Percentiles rank a stretch among this genome's conserved stretches.
Evolutionary conservation across 2,329 filamentous ascomycete species (phyloP).

Genomic region (Phialocephala sp.): DNA sequence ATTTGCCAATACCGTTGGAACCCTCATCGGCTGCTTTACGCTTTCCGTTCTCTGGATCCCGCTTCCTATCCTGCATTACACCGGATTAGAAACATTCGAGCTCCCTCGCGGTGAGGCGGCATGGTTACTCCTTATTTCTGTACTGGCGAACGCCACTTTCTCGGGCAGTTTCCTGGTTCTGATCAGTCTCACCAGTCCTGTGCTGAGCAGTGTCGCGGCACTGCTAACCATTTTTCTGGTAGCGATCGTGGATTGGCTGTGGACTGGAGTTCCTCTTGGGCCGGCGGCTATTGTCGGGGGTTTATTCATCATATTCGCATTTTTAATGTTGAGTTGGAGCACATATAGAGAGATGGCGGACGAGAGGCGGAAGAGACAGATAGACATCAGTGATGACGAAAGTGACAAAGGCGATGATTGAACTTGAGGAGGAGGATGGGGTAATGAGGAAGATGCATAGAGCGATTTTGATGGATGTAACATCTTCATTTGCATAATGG

Average conservation of each 20-base stretch:
- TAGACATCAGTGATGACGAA: conserved; percentile 51
- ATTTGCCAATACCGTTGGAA: conserved; percentile 8
- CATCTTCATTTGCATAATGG: not conserved
- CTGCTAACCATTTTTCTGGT: conserved; percentile 97
- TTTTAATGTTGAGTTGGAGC: conserved; percentile 85
- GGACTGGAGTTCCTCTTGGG: conserved; percentile 78
- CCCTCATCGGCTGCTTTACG: not conserved
- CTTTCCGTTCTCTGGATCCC: conserved; percentile 4
- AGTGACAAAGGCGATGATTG: conserved; percentile 40
- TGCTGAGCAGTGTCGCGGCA: conserved; percentile 89
- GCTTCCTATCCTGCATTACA: conserved; percentile 42
- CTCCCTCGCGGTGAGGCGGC: conserved; percentile 79
- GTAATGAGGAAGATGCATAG: too few species aligned
- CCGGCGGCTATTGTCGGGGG: conserved; percentile 82
- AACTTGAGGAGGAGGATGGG: too few species aligned
- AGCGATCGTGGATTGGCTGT: conserved; percentile 85
- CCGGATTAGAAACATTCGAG: conserved; percentile 82
- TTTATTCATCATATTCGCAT: conserved; percentile 84
- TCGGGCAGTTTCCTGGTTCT: conserved; percentile 92
- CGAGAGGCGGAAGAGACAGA: conserved; percentile 67
- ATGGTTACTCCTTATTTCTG: conserved; percentile 79
- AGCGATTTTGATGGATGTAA: too few species aligned
- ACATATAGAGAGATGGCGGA: conserved; percentile 94
- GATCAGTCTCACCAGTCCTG: conserved; percentile 90
- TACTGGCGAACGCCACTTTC: conserved; percentile 88